Conservation (phyloP, 352 stramenopile genomes). For the Globisporangium rhizosaccharum region DNA sequence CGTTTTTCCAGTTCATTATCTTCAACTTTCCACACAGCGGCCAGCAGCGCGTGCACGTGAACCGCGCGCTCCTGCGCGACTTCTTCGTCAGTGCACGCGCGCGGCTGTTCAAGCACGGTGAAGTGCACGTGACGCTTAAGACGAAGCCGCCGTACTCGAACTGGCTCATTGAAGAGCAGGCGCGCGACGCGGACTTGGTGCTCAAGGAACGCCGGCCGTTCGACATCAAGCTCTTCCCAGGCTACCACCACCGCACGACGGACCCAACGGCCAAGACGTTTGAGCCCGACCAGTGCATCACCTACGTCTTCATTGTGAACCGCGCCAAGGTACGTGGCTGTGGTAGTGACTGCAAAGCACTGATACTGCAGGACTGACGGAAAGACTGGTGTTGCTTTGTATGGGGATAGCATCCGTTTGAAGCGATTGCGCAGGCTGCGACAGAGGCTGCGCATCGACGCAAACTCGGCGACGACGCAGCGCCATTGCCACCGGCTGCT, state of each 20-base stretch:
- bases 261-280: conserved; percentile 83
- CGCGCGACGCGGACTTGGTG: conserved; percentile 59
- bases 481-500: neutral
- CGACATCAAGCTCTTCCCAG: conserved; percentile 63
- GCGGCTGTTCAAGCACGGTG: conserved; percentile 49
- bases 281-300: conserved; percentile 75
- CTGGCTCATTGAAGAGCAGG: conserved; percentile 84
- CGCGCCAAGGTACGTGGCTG: conserved; percentile 44
- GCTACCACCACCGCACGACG: conserved; percentile 86
- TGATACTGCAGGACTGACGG: neutral
- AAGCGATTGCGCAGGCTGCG: conserved; percentile 12
- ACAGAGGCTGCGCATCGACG: neutral
- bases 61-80: conserved; percentile 67
- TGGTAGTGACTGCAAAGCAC: no score
- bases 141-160: conserved; percentile 83
- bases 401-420: conserved; percentile 10
- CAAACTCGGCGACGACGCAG: neutral
- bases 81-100: conserved; percentile 81
- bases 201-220: conserved; percentile 76
- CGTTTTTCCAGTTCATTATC: conserved; percentile 79
- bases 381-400: neutral
- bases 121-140: conserved; percentile 85
- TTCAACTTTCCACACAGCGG: conserved; percentile 90
- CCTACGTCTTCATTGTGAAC: conserved; percentile 86
- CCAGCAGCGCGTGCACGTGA: conserved; percentile 85